Percentiles rank a stretch among this genome's conserved stretches.
Evolutionary conservation across 176 grass and related monocot genomes (phyloP).

Genomic region (Carex pumila): DNA sequence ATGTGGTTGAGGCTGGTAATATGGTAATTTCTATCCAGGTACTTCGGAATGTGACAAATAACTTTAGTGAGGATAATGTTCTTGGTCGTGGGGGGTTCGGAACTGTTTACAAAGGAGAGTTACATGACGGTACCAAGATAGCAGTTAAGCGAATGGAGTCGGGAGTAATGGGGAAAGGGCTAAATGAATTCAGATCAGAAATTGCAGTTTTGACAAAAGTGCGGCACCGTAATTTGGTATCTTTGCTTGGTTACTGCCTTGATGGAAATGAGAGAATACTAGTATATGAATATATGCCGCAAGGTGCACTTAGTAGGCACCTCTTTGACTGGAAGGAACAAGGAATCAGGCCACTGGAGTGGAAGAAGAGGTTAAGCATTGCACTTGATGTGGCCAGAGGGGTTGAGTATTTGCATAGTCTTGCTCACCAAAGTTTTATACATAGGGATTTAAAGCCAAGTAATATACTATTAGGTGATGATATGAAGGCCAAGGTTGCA

Average conservation of each 20-base stretch:
- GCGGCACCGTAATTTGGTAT: slow-evolving; percentile 82
- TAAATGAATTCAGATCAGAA: slow-evolving; percentile 90
- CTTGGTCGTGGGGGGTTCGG: slow-evolving; percentile 85
- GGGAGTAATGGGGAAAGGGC: slow-evolving; percentile 89
- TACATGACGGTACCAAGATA: slow-evolving; percentile 93
- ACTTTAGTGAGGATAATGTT: slow-evolving; percentile 86
- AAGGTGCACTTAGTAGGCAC: slow-evolving; percentile 66
- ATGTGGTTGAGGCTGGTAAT: slow-evolving; percentile 83
- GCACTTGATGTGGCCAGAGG: slow-evolving; percentile 93
- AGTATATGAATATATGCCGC: slow-evolving; percentile 97
- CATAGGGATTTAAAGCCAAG: slow-evolving; percentile 94
- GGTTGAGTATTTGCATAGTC: slow-evolving; percentile 83
- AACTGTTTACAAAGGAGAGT: slow-evolving; percentile 88
- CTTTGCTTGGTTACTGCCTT: slow-evolving; percentile 81
- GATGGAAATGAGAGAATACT: slow-evolving; percentile 90
- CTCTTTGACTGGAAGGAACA: slow-evolving; percentile 70
- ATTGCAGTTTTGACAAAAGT: slow-evolving; percentile 90
- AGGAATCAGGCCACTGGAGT: slow-evolving; percentile 64
- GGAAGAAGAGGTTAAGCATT: slow-evolving; percentile 84
- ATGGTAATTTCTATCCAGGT: slow-evolving; percentile 98
- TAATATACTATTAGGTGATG: slow-evolving; percentile 90
- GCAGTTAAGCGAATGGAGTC: slow-evolving; percentile 92
- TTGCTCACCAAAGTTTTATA: slow-evolving; percentile 94
- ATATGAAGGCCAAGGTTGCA: slow-evolving; percentile 98
- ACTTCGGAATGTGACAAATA: slow-evolving; percentile 89